A percentile compares a stretch with the other conserved stretches of the same genome.
Conservation (phyloP, 352 stramenopile genomes). For the Pythium oligandrum region DNA sequence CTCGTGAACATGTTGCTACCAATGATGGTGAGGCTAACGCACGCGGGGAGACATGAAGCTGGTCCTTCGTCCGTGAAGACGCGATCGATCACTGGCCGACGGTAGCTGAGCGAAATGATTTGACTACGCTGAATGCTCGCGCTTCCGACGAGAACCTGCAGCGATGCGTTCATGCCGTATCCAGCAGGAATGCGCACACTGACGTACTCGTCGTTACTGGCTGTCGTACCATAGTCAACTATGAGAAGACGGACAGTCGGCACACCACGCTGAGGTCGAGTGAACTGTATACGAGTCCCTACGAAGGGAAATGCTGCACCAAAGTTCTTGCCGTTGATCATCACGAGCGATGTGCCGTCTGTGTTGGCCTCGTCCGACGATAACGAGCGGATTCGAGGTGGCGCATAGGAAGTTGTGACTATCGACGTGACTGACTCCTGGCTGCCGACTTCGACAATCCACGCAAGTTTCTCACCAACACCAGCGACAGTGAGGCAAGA, state of each 20-base stretch:
- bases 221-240: conserved; percentile 28
- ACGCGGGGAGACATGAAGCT: conserved; percentile 32
- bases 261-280: conserved; percentile 26
- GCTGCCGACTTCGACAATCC: conserved; percentile 50
- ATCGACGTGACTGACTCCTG: conserved; percentile 36
- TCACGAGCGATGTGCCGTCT: conserved; percentile 39
- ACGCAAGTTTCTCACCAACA: conserved; percentile 42
- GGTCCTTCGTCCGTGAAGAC: conserved; percentile 63
- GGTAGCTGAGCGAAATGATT: conserved; percentile 29
- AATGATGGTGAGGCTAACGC: conserved; percentile 43
- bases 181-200: conserved; percentile 33
- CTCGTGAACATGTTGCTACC: conserved; percentile 48
- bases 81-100: conserved; percentile 35
- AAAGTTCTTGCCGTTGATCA: conserved; percentile 52
- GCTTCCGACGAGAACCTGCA: conserved; percentile 34
- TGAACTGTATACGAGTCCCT: conserved; percentile 38
- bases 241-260: conserved; percentile 32
- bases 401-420: conserved; percentile 41
- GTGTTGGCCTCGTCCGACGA: conserved; percentile 16
- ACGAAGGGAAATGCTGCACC: conserved; percentile 31
- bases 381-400: conserved; percentile 24
- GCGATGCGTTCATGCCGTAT: conserved; percentile 26
- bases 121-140: conserved; percentile 36
- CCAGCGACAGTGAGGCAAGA: conserved; percentile 40
- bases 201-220: conserved; percentile 29